Percentiles rank a stretch among this genome's conserved stretches.
phyloP scores from a whole-genome alignment of 331 rosid genomes.

The Spiraea crenata region DNA sequence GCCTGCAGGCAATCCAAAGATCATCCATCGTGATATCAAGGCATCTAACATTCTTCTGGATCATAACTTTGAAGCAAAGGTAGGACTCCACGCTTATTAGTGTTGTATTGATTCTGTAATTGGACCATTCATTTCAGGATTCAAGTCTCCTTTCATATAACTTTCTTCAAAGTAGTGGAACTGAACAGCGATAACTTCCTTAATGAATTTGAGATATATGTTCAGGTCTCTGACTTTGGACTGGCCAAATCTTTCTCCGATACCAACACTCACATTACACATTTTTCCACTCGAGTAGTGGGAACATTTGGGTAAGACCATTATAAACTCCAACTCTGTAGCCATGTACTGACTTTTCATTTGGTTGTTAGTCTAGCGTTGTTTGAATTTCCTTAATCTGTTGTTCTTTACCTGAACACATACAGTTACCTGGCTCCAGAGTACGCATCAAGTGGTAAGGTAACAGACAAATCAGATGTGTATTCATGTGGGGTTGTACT shows the following conservation, averaged over 20 bases:
- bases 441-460: constrained; percentile 65
- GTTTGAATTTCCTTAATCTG: background rate
- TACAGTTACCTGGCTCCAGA: constrained; percentile 71
- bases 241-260: constrained; percentile 51
- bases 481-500: constrained; percentile 61
- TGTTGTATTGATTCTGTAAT: too few species aligned
- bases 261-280: constrained; percentile 31
- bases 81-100: background rate
- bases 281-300: constrained; percentile 51
- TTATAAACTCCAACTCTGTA: background rate
- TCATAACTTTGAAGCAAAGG: constrained; percentile 53
- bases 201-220: background rate
- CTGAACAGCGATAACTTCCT: too few species aligned
- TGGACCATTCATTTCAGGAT: background rate
- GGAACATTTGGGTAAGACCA: constrained; percentile 56
- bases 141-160: background rate
- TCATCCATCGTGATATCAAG: constrained; percentile 65
- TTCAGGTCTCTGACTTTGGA: constrained; percentile 69
- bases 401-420: background rate
- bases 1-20: constrained; percentile 48
- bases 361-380: background rate
- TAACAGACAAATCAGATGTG: constrained; percentile 66
- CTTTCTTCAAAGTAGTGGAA: too few species aligned
- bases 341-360: background rate
- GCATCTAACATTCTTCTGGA: constrained; percentile 61